Evolutionary conservation across 2,329 filamentous ascomycete species (phyloP), one percentile per base, ranked within the genome.

Genomic region (Phyllosticta capitalensis): DNA sequence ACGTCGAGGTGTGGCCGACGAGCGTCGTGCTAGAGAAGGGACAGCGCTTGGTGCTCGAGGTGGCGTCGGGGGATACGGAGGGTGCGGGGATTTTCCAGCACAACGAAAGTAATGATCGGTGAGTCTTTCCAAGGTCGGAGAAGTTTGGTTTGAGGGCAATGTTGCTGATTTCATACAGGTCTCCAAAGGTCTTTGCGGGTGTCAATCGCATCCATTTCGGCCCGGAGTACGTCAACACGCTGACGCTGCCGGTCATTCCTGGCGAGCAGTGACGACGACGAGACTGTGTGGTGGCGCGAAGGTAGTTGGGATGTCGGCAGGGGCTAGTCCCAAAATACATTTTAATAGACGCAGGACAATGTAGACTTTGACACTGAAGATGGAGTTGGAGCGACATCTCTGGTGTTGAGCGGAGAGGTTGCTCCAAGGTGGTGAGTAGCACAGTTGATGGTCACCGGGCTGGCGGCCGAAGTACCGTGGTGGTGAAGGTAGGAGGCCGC

Each of bases 1-100:
- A 87, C 62, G 74, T 87, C 0, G 84, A 87, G 67, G 68, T 87
- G 0, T 87, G 83, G 84, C 83, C 84, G 0, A 86, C 83, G 0
- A 84, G 83, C 61, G 81, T 86, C 0, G 71, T 85, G 0, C 72
- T 78, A 1, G 77, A 76, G 62, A 75, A 76, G 62, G 82, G 82
- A 0, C 79, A 76, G 0, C 77, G 72, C 64, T 64, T 85, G n/a
- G 75, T 84, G 1, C 77, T 86, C 51, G 82, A 85, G 67, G 73
- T 85, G 2, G 69, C 75, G 52, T 69, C 68, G 59, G 70, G 69
- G 0, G 83, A 86, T 68, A 85, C 83, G 0, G 82, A 85, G 62
- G 83, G 83, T 0, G 77, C 75, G 30, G 83, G 81, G 0, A 76
- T 83, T 24, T 85, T 85, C 67, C 69, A 72, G 63, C 83, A 85